Evolutionary conservation across 768 basidiomycete genomes (phyloP).

Genomic region (Lactarius sp.): DNA sequence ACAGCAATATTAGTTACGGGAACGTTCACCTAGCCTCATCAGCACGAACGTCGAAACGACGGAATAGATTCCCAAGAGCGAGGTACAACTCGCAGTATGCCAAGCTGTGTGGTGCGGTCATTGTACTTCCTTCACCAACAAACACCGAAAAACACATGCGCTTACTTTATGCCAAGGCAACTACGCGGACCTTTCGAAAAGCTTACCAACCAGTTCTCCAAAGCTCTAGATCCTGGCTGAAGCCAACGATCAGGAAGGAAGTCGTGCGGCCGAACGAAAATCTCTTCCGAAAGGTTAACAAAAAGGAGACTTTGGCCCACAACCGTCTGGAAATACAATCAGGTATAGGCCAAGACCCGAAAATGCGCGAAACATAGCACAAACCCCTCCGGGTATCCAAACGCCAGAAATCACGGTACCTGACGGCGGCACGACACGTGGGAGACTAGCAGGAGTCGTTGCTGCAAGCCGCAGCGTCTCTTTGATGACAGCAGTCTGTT

Average conservation of each 20-base stretch:
- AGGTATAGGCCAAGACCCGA: not conserved
- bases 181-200: conserved; percentile 27
- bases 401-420: conserved; percentile 14
- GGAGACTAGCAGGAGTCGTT: conserved; percentile 6
- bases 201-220: conserved; percentile 22
- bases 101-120: conserved; percentile 6
- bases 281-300: conserved; percentile 11
- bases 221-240: not conserved
- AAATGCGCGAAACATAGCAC: not conserved
- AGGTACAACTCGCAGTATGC: conserved; percentile 27
- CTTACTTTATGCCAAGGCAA: conserved; percentile 27
- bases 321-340: not conserved
- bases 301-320: conserved; percentile 21
- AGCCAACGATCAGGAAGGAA: conserved; percentile 27
- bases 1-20: not conserved
- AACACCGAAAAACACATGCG: not conserved
- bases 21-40: conserved; percentile 2
- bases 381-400: conserved; percentile 14
- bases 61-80: conserved; percentile 25
- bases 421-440: conserved; percentile 13
- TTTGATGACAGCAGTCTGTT: conserved; percentile 20
- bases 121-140: not conserved
- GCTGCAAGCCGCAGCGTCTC: conserved; percentile 10
- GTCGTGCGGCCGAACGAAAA: conserved; percentile 19
- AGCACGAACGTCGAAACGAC: conserved; percentile 26